Percentiles rank a stretch among this genome's conserved stretches.
Conservation (phyloP, 2,329 filamentous ascomycete species). For the Fulvia fulva region DNA sequence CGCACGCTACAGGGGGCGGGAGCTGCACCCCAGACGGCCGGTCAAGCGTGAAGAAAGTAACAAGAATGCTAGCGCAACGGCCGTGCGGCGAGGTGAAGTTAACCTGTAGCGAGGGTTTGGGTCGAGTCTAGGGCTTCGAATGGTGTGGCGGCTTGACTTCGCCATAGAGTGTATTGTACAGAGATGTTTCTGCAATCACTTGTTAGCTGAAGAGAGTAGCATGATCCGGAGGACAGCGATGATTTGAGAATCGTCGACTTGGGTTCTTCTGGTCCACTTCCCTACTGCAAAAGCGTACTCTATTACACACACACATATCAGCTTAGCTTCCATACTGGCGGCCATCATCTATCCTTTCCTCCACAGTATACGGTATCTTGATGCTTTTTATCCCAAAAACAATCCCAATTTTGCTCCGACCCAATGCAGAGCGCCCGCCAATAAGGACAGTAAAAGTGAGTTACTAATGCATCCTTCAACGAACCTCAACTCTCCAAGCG, state of each 20-base stretch:
- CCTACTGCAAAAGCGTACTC: no score
- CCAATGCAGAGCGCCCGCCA: neutral
- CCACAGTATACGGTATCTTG: neutral
- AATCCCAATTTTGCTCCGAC: neutral
- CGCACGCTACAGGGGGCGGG: neutral
- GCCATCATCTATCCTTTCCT: neutral
- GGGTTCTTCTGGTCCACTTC: no score
- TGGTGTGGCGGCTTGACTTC: no score
- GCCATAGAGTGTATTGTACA: no score
- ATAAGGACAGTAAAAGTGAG: neutral
- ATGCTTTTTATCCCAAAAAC: neutral
- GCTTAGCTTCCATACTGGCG: neutral
- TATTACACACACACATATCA: no score
- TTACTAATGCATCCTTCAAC: neutral
- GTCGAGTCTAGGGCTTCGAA: no score
- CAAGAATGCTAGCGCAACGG: neutral
- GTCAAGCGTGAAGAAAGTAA: neutral
- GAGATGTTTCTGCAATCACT: no score
- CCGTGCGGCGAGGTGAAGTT: neutral
- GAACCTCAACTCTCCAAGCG: neutral
- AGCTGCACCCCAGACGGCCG: neutral
- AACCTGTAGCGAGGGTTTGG: no score
- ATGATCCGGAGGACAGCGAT: no score
- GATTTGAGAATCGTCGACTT: no score
- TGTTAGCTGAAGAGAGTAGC: no score